Conservation (phyloP, 1,284 basidiomycete species). For the Cyathus pygmaeus region DNA sequence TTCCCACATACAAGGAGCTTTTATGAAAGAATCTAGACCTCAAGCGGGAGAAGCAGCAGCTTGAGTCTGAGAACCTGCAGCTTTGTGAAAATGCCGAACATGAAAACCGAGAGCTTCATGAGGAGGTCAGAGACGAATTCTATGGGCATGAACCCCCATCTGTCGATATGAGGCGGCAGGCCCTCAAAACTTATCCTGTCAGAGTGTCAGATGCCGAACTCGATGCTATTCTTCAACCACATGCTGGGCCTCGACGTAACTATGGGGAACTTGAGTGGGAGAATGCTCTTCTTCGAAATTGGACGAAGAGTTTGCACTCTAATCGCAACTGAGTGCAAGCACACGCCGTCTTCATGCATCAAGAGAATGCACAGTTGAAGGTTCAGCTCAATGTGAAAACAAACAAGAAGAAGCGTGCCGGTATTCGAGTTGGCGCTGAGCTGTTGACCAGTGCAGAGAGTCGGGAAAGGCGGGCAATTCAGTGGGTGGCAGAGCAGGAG, state of each 20-base stretch:
- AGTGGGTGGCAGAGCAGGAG: not conserved
- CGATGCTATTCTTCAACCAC: not conserved
- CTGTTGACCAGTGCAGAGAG: not conserved
- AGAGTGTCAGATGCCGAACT: not conserved
- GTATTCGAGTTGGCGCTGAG: not conserved
- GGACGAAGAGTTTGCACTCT: not conserved
- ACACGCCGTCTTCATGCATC: not conserved
- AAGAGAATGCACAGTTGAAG: not conserved
- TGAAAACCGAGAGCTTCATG: too few species aligned
- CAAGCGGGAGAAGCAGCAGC: too few species aligned
- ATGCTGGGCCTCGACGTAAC: not conserved
- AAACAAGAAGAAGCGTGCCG: not conserved
- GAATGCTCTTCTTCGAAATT: not conserved
- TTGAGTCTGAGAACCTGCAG: too few species aligned
- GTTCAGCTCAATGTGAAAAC: not conserved
- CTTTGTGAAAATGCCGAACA: too few species aligned
- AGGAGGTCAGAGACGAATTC: too few species aligned
- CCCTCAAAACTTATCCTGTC: not conserved
- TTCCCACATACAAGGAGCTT: too few species aligned
- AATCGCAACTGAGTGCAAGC: not conserved
- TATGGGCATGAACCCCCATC: too few species aligned
- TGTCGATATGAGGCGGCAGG: too few species aligned
- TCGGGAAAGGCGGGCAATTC: not conserved
- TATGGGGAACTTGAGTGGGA: not conserved
- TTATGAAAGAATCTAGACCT: too few species aligned